Evolutionary conservation across 495 filamentous ascomycete genomes (phyloP).

Genomic region (Recurvomyces mirabilis): DNA sequence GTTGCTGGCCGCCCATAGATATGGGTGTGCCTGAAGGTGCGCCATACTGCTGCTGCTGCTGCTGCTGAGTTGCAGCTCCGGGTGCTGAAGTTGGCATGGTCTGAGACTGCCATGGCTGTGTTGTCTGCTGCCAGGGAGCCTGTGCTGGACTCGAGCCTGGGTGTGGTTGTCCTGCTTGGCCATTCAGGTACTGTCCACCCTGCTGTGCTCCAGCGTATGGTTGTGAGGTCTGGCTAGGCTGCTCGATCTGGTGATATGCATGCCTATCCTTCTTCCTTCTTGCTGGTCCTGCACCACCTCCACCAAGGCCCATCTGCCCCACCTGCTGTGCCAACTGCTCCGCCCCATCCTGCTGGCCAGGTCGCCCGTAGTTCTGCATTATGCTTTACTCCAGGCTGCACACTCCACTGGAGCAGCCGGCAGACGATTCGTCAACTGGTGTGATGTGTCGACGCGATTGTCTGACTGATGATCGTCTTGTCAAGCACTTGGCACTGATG

Average conservation of each 20-base stretch:
- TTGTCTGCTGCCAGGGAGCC: slow-evolving; percentile 24
- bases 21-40: slow-evolving; percentile 26
- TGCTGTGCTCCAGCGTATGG: slow-evolving; percentile 53
- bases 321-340: slow-evolving; percentile 70
- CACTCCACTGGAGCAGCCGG: too few relatives aligned
- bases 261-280: slow-evolving; percentile 91
- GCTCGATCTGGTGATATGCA: slow-evolving; percentile 80
- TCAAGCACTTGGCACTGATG: too few relatives aligned
- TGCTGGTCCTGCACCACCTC: slow-evolving; percentile 34
- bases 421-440: too few relatives aligned
- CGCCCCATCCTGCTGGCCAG: slow-evolving; percentile 33
- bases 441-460: too few relatives aligned
- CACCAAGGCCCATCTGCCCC: slow-evolving; percentile 46
- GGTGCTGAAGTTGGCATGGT: slow-evolving; percentile 22
- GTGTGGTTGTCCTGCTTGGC: slow-evolving; percentile 22
- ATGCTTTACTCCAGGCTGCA: too few relatives aligned
- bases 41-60: slow-evolving; percentile 50
- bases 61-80: too few relatives aligned
- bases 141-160: slow-evolving; percentile 2
- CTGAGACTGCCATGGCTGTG: slow-evolving; percentile 14
- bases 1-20: slow-evolving; percentile 31
- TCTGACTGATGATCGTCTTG: too few relatives aligned
- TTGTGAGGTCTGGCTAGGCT: slow-evolving; percentile 50
- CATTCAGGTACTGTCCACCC: slow-evolving; percentile 55
- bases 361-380: slow-evolving; percentile 13